These are phyloP conservation scores for Pelargonium exstipulatum DNA, from an alignment of 441 rosid genomes.

Conservation along the genomic window DNA sequence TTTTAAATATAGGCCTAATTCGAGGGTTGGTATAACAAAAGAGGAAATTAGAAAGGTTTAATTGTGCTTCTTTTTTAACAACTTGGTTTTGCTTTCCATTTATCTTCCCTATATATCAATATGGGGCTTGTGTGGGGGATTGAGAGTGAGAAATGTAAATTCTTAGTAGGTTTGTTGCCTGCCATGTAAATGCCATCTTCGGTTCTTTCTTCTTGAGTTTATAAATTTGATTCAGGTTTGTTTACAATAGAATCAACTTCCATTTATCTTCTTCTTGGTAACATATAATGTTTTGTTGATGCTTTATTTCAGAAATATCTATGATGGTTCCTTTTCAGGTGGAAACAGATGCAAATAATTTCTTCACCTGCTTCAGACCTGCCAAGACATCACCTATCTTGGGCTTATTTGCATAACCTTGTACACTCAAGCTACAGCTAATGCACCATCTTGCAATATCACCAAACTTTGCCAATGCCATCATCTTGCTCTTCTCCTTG, in stretches of 20 bases:
- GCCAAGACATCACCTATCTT: conserved; percentile 25
- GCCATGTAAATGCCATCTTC: too few relatives aligned
- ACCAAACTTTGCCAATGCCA: conserved; percentile 23
- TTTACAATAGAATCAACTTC: too few relatives aligned
- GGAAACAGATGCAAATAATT: conserved; percentile 17
- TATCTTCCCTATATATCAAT: conserved; percentile 16
- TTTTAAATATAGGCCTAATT: conserved; percentile 24
- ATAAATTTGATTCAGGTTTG: too few relatives aligned
- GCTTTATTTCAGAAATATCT: conserved; percentile 5
- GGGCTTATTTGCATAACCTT: conserved; percentile 15
- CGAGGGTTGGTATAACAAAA: conserved; percentile 24
- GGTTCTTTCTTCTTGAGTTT: too few relatives aligned
- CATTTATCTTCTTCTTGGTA: too few relatives aligned
- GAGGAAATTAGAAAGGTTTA: conserved; percentile 30
- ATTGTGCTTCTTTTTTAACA: conserved; percentile 17
- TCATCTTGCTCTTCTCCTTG: conserved; percentile 12
- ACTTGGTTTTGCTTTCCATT: conserved; percentile 17
- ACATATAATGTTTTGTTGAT: neutral
- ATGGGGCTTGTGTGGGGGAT: conserved; percentile 32
- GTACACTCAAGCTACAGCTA: neutral
- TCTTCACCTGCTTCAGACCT: conserved; percentile 25
- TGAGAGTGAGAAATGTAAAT: conserved; percentile 54
- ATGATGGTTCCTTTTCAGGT: neutral
- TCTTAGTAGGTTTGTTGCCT: conserved; percentile 26
- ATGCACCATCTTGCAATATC: conserved; percentile 27